Base-by-base conservation (phyloP, 768 basidiomycete species). In the Leccinum barrowsii region DNA sequence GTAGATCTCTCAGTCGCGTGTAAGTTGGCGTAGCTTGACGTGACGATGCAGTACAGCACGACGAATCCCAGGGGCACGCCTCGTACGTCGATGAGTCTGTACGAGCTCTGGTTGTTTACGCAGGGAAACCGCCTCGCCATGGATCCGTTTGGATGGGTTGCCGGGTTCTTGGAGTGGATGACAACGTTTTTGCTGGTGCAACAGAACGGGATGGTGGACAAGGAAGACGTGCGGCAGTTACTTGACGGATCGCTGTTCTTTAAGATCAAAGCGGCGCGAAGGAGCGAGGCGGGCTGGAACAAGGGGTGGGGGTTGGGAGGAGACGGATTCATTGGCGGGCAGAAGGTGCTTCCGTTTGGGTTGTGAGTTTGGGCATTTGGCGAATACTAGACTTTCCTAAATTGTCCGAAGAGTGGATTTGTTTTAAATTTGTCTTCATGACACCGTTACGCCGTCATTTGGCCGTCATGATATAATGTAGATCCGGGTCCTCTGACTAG, bases 231-330 rank as follows among this genome's bases (percentile, higher is more conserved):
- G 17, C 68, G 76, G 2, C 74, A 71, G 1, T 63, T 79, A 13
- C 72, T 78, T 24, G 78, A 80, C 35, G 80, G 78, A 10, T 73
- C 71, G 49, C 55, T 75, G 19, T 76, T 76, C 59, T 73, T 69
- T 52, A 71, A 77, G 50, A 62, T 77, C 13, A 65, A 60, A 13
- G 44, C 54, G n/a, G 67, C 67, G 22, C 60, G 73, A 21, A 48
- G 32, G 51, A 61, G 42, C 2, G 56, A 42, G 37, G 57, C 37
- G 2, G 69, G 70, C 1, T 72, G 70, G 70, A 66, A 61, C 57
- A 71, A 72, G 55, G 70, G 70, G 0, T 72, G 64, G 64, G 70
- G 67, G 3, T 28, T 72, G 8, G 70, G 70, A 0, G 71, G 70
- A 21, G 70, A 72, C 30, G 71, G 71, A 46, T 72, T 73, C 32